Percentiles rank a stretch among this genome's conserved stretches.
phyloP scores from a whole-genome alignment of 305 asterid species.

The Solanum hybrid region DNA sequence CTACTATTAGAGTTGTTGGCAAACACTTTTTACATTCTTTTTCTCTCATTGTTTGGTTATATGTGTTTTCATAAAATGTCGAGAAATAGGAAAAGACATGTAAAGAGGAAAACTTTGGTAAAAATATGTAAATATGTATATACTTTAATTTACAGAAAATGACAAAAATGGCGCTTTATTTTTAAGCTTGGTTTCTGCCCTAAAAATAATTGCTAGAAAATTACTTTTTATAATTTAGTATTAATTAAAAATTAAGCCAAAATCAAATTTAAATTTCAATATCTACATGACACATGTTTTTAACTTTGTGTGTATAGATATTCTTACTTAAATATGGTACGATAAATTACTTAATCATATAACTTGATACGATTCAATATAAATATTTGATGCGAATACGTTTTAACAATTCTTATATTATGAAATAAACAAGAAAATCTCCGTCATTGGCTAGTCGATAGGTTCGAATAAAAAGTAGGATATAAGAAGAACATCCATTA shows the following conservation, averaged over 20 bases:
- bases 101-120: not conserved
- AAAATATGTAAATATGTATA: not conserved
- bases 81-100: not conserved
- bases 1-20: not conserved
- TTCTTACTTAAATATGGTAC: too few species aligned
- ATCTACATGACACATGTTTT: not conserved
- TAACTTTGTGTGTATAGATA: too few species aligned
- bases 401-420: too few species aligned
- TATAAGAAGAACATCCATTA: not conserved
- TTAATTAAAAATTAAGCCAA: too few species aligned
- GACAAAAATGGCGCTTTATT: not conserved
- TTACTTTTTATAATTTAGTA: not conserved
- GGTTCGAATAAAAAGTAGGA: not conserved
- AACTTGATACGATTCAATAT: too few species aligned
- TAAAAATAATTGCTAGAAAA: not conserved
- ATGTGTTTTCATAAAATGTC: not conserved
- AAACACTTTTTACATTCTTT: not conserved
- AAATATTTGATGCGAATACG: not conserved
- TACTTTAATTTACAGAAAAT: not conserved
- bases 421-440: not conserved
- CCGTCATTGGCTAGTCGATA: not conserved
- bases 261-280: too few species aligned
- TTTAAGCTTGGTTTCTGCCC: not conserved
- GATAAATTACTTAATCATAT: too few species aligned
- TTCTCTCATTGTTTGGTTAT: not conserved